Evolutionary conservation across 164 flowering plant species (phyloP).

Genomic region (Echeveria elegans): DNA sequence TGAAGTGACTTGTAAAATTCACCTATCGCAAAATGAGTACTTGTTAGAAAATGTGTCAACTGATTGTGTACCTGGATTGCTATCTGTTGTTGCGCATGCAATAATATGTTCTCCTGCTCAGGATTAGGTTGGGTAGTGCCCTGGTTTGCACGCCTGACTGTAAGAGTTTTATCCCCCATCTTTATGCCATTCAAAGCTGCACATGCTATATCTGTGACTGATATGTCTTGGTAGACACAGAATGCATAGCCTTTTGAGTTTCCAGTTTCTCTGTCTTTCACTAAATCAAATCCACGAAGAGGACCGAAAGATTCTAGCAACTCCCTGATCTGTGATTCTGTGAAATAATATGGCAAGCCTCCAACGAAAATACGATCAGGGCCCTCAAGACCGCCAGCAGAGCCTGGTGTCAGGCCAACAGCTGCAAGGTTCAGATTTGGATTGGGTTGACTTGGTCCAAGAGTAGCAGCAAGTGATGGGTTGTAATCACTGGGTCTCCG

Average conservation of each 20-base stretch:
- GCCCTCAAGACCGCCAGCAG: constrained; percentile 96
- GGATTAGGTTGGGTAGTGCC: constrained; percentile 84
- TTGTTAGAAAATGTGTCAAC: background rate
- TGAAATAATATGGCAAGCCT: constrained; percentile 93
- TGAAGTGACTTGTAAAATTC: background rate
- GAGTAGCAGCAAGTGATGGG: constrained; percentile 95
- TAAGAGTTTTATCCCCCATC: constrained; percentile 97
- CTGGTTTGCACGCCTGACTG: constrained; percentile 95
- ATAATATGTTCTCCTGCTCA: constrained; percentile 78
- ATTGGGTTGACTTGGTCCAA: constrained; percentile 96
- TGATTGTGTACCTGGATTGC: constrained; percentile 70
- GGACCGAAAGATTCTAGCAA: constrained; percentile 91
- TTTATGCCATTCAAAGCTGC: constrained; percentile 96
- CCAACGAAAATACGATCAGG: constrained; percentile 99
- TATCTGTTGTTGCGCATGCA: constrained; percentile 94
- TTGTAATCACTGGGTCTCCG: constrained; percentile 99
- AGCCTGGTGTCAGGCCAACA: constrained; percentile 88
- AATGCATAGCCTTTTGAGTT: constrained; percentile 99
- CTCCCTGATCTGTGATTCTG: constrained; percentile 90
- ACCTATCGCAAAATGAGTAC: too few species aligned
- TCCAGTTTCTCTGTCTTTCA: constrained; percentile 96
- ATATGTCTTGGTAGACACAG: constrained; percentile 89
- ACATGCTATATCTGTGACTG: constrained; percentile 97
- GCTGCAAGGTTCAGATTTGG: constrained; percentile 85
- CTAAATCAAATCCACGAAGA: constrained; percentile 93